phyloP scores from a whole-genome alignment of 1,284 basidiomycete genomes.

The Puccinia hordei region DNA sequence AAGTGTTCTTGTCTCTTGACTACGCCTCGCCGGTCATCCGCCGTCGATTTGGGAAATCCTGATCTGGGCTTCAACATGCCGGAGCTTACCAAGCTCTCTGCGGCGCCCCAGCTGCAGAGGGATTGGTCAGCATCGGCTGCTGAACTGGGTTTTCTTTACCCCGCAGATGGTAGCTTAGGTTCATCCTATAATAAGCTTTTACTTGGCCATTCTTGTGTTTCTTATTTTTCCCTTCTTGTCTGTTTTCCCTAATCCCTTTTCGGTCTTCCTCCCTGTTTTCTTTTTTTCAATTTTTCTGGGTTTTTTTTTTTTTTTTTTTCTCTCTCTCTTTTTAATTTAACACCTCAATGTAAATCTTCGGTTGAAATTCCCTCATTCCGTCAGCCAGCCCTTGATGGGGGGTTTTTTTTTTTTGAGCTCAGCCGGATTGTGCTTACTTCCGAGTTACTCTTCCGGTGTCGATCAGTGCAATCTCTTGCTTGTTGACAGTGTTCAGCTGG shows the following conservation, averaged over 20 bases:
- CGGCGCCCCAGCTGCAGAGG: neutral
- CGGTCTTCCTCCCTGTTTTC: too few species aligned
- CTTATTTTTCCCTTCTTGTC: too few species aligned
- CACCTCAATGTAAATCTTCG: neutral
- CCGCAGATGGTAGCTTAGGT: constrained; percentile 11
- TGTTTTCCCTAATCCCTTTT: neutral
- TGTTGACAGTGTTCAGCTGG: constrained; percentile 10
- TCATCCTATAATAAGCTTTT: neutral
- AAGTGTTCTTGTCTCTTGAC: neutral
- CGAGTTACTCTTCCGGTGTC: neutral
- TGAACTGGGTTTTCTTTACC: neutral
- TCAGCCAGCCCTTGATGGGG: constrained; percentile 3
- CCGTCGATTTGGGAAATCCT: neutral
- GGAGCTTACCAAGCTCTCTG: neutral
- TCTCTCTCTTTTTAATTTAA: constrained; percentile 1
- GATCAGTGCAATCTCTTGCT: neutral
- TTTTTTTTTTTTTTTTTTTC: neutral
- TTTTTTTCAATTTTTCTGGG: too few species aligned
- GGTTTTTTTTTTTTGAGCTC: neutral
- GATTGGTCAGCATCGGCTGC: neutral
- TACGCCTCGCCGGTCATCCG: neutral
- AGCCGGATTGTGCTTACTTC: constrained; percentile 13
- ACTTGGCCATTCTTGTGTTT: too few species aligned
- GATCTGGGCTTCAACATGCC: neutral
- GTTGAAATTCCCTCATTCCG: neutral